A percentile compares a stretch with the other conserved stretches of the same genome.
Conservation (phyloP, 192 early-diverging fungal species). For the Helicostylum pulchrum region DNA sequence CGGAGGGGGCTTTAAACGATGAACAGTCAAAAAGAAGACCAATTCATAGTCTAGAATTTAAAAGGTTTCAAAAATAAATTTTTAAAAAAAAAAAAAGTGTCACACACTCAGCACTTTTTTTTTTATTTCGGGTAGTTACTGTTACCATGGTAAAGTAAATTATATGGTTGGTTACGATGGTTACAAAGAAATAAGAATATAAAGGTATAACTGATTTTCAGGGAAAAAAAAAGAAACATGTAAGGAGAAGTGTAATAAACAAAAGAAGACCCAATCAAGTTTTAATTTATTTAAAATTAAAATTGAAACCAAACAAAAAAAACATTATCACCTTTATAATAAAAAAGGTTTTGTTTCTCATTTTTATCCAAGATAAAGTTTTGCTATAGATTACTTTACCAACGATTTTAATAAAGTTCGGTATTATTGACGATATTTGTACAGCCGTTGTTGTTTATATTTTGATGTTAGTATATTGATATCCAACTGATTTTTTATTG, state of each 20-base stretch:
- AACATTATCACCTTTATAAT: too few species aligned
- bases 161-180: too few species aligned
- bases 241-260: too few species aligned
- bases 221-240: too few species aligned
- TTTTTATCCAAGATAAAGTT: conserved; percentile 77
- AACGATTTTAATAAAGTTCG: conserved; percentile 72
- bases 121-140: too few species aligned
- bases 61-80: not conserved
- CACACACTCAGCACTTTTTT: too few species aligned
- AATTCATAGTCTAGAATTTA: not conserved
- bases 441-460: conserved; percentile 86
- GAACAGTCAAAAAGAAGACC: not conserved
- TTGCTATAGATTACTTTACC: conserved; percentile 60
- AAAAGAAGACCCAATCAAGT: too few species aligned
- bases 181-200: too few species aligned
- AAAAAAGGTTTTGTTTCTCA: conserved; percentile 60
- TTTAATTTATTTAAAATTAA: too few species aligned
- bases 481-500: conserved; percentile 74
- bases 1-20: not conserved
- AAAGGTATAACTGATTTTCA: too few species aligned
- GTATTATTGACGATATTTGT: conserved; percentile 76
- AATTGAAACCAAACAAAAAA: too few species aligned
- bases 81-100: not conserved
- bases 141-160: too few species aligned
- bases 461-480: conserved; percentile 55